Conservation (phyloP, 2,329 filamentous ascomycete species). For the Cryphonectria parasitica region DNA sequence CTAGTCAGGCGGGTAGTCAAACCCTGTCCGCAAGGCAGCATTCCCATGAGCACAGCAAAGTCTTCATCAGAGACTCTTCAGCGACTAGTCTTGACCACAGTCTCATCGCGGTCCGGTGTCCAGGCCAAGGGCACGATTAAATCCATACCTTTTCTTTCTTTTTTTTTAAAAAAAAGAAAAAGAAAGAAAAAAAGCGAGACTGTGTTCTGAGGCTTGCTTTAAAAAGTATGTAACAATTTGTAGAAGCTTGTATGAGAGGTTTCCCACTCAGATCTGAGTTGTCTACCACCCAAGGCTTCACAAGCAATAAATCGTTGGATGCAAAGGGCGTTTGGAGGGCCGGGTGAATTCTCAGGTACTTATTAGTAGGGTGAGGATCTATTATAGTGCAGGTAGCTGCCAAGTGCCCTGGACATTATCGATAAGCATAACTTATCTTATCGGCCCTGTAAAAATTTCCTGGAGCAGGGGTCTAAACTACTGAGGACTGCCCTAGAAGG, state of each 20-base stretch:
- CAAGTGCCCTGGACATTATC: not conserved
- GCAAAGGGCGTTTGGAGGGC: too few species aligned
- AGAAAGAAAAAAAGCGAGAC: too few species aligned
- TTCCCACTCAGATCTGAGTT: too few species aligned
- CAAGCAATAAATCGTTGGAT: too few species aligned
- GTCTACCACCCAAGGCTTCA: too few species aligned
- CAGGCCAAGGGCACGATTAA: not conserved
- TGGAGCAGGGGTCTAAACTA: not conserved
- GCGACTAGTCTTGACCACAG: not conserved
- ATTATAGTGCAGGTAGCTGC: not conserved
- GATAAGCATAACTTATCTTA: slow-evolving; percentile 2
- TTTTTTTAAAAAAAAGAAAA: too few species aligned
- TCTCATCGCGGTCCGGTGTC: not conserved
- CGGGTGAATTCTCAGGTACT: too few species aligned
- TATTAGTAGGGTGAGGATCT: not conserved
- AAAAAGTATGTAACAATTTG: too few species aligned
- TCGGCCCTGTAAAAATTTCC: not conserved
- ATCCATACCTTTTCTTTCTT: too few species aligned
- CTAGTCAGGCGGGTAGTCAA: not conserved
- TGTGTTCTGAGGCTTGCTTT: too few species aligned
- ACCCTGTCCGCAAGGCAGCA: not conserved
- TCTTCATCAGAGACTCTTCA: not conserved
- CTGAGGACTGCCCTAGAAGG: not conserved
- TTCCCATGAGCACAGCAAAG: not conserved
- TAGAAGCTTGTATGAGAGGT: too few species aligned